Conservation (phyloP, 495 filamentous ascomycete genomes). For the Penicillium waksmanii region DNA sequence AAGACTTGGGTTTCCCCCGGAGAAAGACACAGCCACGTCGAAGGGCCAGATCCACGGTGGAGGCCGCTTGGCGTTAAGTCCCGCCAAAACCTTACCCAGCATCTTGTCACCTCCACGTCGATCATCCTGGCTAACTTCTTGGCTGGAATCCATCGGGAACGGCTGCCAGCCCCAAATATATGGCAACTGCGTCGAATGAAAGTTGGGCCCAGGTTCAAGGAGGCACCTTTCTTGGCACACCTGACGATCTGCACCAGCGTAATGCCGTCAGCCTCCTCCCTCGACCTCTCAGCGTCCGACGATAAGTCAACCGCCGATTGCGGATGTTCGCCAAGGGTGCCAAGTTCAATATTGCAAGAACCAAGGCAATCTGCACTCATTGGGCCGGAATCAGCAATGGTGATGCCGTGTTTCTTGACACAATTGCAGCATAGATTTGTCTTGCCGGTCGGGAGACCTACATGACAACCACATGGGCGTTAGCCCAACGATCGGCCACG, state of each 20-base stretch:
- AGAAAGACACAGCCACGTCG: not conserved
- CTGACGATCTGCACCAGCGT: slow-evolving; percentile 4
- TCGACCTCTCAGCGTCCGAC: slow-evolving; percentile 11
- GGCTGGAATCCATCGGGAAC: not conserved
- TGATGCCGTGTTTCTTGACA: not conserved
- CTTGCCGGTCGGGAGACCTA: not conserved
- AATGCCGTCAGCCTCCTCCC: slow-evolving; percentile 6
- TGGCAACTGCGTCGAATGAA: slow-evolving; percentile 3
- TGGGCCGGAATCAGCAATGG: slow-evolving; percentile 6
- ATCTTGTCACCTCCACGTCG: slow-evolving; percentile 6
- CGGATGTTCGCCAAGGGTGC: slow-evolving; percentile 11
- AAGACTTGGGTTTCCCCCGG: not conserved
- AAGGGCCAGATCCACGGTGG: slow-evolving; percentile 4
- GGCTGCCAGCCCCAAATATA: not conserved
- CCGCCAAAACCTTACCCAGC: slow-evolving; percentile 5
- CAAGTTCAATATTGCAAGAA: slow-evolving; percentile 8
- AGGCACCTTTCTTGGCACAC: slow-evolving; percentile 14
- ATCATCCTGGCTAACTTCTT: slow-evolving; percentile 8
- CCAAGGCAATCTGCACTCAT: slow-evolving; percentile 6
- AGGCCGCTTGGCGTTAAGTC: slow-evolving; percentile 7
- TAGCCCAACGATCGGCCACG: not conserved
- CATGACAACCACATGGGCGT: slow-evolving; percentile 9
- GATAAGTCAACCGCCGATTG: slow-evolving; percentile 13
- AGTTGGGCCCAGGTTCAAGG: not conserved
- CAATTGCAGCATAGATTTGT: not conserved